Base-by-base conservation (phyloP, 352 stramenopile genomes). In the Pythium folliculosum region DNA sequence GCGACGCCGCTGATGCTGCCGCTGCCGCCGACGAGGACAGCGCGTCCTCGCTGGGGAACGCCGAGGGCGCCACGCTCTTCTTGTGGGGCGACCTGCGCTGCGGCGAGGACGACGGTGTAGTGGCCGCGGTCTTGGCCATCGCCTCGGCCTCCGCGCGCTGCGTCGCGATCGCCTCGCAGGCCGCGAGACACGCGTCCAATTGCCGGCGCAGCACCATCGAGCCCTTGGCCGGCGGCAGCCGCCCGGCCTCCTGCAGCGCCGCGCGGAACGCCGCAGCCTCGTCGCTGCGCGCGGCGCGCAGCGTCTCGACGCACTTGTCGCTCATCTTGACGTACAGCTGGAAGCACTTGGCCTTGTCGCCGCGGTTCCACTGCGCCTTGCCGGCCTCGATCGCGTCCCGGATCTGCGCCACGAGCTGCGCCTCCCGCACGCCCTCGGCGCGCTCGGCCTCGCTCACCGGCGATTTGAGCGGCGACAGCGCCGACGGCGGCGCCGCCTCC, bases 341-440 rank as follows among this genome's bases (percentile, higher is more conserved):
- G 52, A 84, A 89, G 63, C 86, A 94, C 62, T 87, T 86, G 17
- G 67, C 71, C 60, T 91, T 91, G 67, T 94, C 84, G 0, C 86
- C 86, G 13, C 78, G 77, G 61, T 94, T 94, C 67, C 89, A 94
- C 51, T 87, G 79, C 17, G 71, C 60, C 61, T 91, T 92, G 9
- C 86, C 84, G 12, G 77, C 73, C 60, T 85, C 73, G 25, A 94
- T 74, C 0, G 81, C 76, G 19, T 87, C 70, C 7, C 65, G 67
- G 48, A 92, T 77, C 52, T 78, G 40, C 16, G 74, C 50, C 7
- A 84, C 59, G 19, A 90, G 56, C 62, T 87, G 77, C 22, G 70
- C 71, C n/a, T 88, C 84, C n/a, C 81, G 69, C n/a, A 69, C 78
- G 17, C 78, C 70, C 32, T 80, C 69, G 0, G 63, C 37, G 5